Evolutionary conservation across 495 filamentous ascomycete species (phyloP).

Genomic region (Geoglossum glabrum): DNA sequence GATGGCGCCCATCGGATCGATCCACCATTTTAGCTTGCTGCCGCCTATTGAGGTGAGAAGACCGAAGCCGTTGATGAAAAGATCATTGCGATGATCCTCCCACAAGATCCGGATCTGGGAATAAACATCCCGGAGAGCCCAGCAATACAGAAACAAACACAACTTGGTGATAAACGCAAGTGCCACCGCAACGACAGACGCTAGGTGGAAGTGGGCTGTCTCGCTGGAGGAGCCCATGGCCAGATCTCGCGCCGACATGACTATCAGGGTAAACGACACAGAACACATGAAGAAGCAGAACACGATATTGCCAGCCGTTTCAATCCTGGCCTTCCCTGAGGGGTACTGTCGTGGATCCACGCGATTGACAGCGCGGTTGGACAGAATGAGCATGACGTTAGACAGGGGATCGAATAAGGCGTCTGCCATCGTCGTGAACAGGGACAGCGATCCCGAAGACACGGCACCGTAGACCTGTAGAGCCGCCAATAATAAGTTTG

Average conservation of each 20-base stretch:
- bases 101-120: constrained; percentile 83
- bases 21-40: constrained; percentile 76
- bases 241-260: constrained; percentile 60
- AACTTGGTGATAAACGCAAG: constrained; percentile 75
- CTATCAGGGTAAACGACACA: constrained; percentile 79
- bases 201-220: constrained; percentile 44
- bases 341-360: constrained; percentile 86
- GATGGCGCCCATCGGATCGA: constrained; percentile 85
- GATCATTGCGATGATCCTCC: constrained; percentile 27
- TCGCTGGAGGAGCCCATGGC: constrained; percentile 19
- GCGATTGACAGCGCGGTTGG: constrained; percentile 66
- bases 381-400: constrained; percentile 74
- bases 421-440: constrained; percentile 97
- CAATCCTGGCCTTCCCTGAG: constrained; percentile 81
- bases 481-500: constrained; percentile 57
- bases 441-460: constrained; percentile 68
- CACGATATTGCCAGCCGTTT: constrained; percentile 88
- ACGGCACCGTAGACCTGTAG: constrained; percentile 81
- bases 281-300: constrained; percentile 95
- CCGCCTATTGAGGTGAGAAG: constrained; percentile 75
- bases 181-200: constrained; percentile 72
- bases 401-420: constrained; percentile 87
- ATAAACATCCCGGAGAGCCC: constrained; percentile 71
- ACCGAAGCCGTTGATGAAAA: constrained; percentile 50
- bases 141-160: constrained; percentile 75